These are phyloP conservation scores for Apostasia ramifera DNA, from an alignment of 106 monocot genomes.

Conservation along the genomic window DNA sequence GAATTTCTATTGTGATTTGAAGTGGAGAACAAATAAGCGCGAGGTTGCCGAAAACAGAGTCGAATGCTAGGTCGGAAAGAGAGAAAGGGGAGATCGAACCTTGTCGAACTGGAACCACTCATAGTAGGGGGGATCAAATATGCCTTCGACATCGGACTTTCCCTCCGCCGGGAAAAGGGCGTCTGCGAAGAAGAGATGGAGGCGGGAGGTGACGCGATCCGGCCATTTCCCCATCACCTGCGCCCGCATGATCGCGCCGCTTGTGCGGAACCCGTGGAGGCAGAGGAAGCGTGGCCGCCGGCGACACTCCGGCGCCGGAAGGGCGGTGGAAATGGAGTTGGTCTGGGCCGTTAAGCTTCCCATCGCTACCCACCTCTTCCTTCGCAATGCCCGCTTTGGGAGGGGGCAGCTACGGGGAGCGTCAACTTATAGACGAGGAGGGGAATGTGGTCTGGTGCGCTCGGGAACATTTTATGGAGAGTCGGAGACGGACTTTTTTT, in stretches of 20 bases:
- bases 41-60: background rate
- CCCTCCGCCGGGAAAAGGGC: constrained; percentile 69
- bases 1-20: constrained; percentile 27
- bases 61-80: background rate
- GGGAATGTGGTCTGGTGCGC: too few relatives aligned
- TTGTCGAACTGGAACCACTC: constrained; percentile 95
- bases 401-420: too few relatives aligned
- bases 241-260: constrained; percentile 78
- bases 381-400: too few relatives aligned
- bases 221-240: constrained; percentile 93
- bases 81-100: constrained; percentile 18
- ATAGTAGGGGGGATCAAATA: constrained; percentile 83
- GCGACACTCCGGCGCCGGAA: background rate
- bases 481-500: too few relatives aligned
- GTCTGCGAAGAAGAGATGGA: constrained; percentile 84
- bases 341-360: constrained; percentile 24
- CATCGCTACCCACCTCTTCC: constrained; percentile 7
- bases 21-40: background rate
- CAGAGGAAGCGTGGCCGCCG: constrained; percentile 69
- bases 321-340: background rate
- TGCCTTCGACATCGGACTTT: constrained; percentile 85
- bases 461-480: too few relatives aligned
- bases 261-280: constrained; percentile 93
- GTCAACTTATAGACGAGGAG: too few relatives aligned
- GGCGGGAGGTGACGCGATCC: constrained; percentile 49